Base-by-base conservation (phyloP, 768 basidiomycete genomes). In the Lactarius indigo region DNA sequence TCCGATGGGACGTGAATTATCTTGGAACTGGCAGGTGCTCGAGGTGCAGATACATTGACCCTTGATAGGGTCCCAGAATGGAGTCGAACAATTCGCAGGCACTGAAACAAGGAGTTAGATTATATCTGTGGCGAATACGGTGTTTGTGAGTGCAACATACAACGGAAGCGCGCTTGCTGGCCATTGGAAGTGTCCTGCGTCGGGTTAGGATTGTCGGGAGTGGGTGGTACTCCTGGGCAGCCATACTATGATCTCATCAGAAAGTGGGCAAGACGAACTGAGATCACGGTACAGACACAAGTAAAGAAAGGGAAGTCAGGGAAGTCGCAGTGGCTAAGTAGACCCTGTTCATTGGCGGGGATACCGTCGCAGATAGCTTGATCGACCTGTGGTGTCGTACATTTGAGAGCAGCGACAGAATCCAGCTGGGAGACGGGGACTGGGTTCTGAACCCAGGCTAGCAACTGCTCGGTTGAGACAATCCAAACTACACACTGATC, bases 241-340 rank as follows among this genome's bases (percentile, higher is more conserved):
- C 90, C 89, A 73, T 92, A 93, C 88, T 91, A 57, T 15, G 39
- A 50, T 37, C 31, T 13, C 23, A 61, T 57, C 23, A 63, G 31
- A n/a, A 35, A 37, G 33, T n/a, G n/a, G 13, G 17, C 7, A 52
- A 56, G 37, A n/a, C 10, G 37, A 57, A 42, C 30, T 37, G 20
- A 42, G 8, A 54, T 37, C 23, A 23, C 28, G 56, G 8, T 5
- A 84, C 87, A 57, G 75, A 90, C 88, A 74, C 90, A 91, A 63
- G 90, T 92, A 68, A 78, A 87, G 81, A 90, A 93, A 3, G 91
- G 90, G 79, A 89, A 91, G 73, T 90, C 89, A 1, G 82, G 64
- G 78, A 92, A 92, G 5, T 78, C 74, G 74, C 91, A 92, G 59
- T 83, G 83, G 15, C 77, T 74, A 23, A 90, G 72, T 18, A 90